These are phyloP conservation scores for Oldenlandia corymbosa DNA, from an alignment of 257 asterid species.

Conservation along the genomic window DNA sequence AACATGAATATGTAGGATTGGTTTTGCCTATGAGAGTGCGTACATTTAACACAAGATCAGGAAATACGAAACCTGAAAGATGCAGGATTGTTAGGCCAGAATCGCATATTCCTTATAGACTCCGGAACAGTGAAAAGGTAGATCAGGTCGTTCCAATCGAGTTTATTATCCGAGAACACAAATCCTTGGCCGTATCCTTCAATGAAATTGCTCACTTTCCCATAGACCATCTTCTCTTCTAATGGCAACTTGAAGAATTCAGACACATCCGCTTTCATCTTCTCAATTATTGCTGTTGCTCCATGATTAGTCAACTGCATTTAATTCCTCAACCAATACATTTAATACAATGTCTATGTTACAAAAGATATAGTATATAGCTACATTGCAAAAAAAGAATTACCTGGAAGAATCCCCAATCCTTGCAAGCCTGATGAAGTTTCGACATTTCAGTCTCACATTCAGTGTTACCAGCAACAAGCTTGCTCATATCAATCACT, in stretches of 20 bases:
- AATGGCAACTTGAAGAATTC: conserved; percentile 33
- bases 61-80: conserved; percentile 33
- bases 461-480: too few relatives aligned
- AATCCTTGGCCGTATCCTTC: conserved; percentile 41
- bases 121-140: conserved; percentile 22
- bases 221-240: conserved; percentile 26
- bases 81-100: conserved; percentile 25
- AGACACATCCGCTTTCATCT: conserved; percentile 25
- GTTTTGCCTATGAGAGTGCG: too few relatives aligned
- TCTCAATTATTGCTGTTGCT: conserved; percentile 22
- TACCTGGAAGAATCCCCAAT: too few relatives aligned
- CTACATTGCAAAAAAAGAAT: too few relatives aligned
- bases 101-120: conserved; percentile 20
- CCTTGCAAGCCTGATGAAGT: too few relatives aligned
- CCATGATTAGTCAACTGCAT: conserved; percentile 30
- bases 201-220: conserved; percentile 20
- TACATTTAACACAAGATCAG: too few relatives aligned
- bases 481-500: too few relatives aligned
- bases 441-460: too few relatives aligned
- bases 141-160: conserved; percentile 38
- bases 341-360: too few relatives aligned
- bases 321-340: too few relatives aligned
- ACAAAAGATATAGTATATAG: too few relatives aligned
- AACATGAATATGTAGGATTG: too few relatives aligned
- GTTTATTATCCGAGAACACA: conserved; percentile 35